Evolutionary conservation across 257 asterid genomes (phyloP), one percentile per base, ranked within the genome.

Genomic region (Penstemon eatonii): DNA sequence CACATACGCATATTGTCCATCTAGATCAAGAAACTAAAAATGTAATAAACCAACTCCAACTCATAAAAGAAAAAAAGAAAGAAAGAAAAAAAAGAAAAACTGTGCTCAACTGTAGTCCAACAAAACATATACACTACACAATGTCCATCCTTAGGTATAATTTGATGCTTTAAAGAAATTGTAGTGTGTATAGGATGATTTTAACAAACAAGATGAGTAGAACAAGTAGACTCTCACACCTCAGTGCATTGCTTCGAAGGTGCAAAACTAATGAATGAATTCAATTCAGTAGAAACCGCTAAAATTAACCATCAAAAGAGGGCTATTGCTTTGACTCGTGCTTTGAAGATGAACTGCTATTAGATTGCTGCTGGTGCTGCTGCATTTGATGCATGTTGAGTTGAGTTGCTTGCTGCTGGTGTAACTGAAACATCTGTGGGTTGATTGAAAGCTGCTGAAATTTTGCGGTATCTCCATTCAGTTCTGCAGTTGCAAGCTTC

Each of bases 381-480:
- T 74, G 87, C 62, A 67, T 6, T 40, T 75, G 75, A 25, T 66
- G 60, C 50, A 49, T 51, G 62, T 69, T 69, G 36, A 57, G 55
- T 42, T 68, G 56, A 12, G 13, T 6, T 5, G 69, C 33, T 25
- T 25, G 75, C 13, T 73, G 67, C 58, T 79, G 83, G 8, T 65
- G 86, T 40, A 72, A 15, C 58, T 81, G 91, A 67, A 67, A 73
- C 85, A 81, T 81, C 67, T 79, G 82, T 46, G 86, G 71, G 62
- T 68, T 83, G 59, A 85, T 66, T 0, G 88, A 75, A 58, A 81
- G 81, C 66, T 79, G 89, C 70, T 86, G 92, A 65, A 73, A 81
- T 65, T 79, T 86, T 56, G 87, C 55, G 12, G 85, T 55, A 46
- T 82, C 86, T 61, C 75, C 78, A 40, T 43, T 76, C 47, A 81